These are phyloP conservation scores for Aeminium ludgeri DNA, from an alignment of 495 filamentous ascomycete species.

Conservation along the genomic window DNA sequence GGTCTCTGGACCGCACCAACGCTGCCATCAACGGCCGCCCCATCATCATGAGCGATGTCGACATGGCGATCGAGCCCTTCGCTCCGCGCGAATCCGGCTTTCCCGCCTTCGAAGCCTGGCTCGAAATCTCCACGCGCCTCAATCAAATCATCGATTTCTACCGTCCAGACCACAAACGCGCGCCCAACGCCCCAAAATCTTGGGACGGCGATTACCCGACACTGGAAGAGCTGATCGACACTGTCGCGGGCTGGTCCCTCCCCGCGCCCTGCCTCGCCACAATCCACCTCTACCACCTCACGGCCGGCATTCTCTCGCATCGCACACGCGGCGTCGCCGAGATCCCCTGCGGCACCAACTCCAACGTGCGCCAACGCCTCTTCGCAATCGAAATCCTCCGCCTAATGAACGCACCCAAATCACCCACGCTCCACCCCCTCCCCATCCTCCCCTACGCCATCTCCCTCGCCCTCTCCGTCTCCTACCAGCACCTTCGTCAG, in stretches of 20 bases:
- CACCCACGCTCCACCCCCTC: slow-evolving; percentile 36
- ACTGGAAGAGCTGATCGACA: slow-evolving; percentile 51
- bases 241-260: slow-evolving; percentile 51
- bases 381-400: slow-evolving; percentile 48
- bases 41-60: slow-evolving; percentile 46
- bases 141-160: slow-evolving; percentile 53
- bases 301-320: slow-evolving; percentile 45
- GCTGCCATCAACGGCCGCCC: slow-evolving; percentile 47
- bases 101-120: slow-evolving; percentile 36
- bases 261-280: slow-evolving; percentile 48
- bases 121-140: slow-evolving; percentile 36
- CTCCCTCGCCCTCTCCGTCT: slow-evolving; percentile 46
- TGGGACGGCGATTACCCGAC: slow-evolving; percentile 44
- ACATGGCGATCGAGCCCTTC: slow-evolving; percentile 29
- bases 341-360: slow-evolving; percentile 29
- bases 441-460: slow-evolving; percentile 55
- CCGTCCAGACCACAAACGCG: slow-evolving; percentile 31
- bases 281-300: slow-evolving; percentile 53
- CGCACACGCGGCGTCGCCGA: slow-evolving; percentile 28
- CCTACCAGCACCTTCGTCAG: slow-evolving; percentile 51
- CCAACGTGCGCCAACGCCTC: slow-evolving; percentile 44
- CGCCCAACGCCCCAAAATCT: slow-evolving; percentile 31
- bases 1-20: slow-evolving; percentile 50
- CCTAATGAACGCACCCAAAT: slow-evolving; percentile 37
- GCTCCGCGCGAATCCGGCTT: slow-evolving; percentile 9